These are phyloP conservation scores for Mortierella sp. DNA, from an alignment of 371 early-diverging fungal species.

Conservation along the genomic window DNA sequence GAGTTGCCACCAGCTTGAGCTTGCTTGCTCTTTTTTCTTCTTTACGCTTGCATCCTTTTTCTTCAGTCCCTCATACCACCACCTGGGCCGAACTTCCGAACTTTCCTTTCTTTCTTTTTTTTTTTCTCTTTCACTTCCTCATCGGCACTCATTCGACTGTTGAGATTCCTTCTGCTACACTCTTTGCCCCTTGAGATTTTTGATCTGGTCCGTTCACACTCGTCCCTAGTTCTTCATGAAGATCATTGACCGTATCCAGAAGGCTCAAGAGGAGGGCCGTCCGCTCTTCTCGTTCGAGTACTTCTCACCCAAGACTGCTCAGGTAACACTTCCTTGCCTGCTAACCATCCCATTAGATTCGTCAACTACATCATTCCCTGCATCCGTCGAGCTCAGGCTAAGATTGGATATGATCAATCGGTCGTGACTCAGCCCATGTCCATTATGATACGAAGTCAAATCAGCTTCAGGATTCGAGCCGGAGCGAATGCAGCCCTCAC, in stretches of 20 bases:
- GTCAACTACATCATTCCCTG: background rate
- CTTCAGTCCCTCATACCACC: background rate
- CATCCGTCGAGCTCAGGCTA: background rate
- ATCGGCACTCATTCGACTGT: background rate
- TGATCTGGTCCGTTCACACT: background rate
- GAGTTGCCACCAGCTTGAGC: too few relatives aligned
- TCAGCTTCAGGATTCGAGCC: too few relatives aligned
- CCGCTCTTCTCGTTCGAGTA: conserved; percentile 94
- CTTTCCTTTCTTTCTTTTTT: background rate
- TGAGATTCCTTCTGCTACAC: background rate
- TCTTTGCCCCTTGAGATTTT: too few relatives aligned
- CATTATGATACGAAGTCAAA: background rate
- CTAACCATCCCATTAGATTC: background rate
- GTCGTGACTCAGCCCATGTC: conserved; percentile 39
- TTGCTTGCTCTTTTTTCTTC: too few relatives aligned
- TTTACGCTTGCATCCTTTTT: background rate
- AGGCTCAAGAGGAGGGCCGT: conserved; percentile 75
- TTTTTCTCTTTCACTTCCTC: background rate
- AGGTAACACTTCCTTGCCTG: conserved; percentile 54
- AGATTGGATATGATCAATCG: conserved; percentile 3
- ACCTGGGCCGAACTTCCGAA: background rate
- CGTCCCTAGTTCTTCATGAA: conserved; percentile 62
- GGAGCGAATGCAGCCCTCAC: too few relatives aligned
- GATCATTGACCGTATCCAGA: conserved; percentile 78
- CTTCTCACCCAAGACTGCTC: conserved; percentile 96